Conservation (phyloP, 2,329 filamentous ascomycete species). For the Taxawa tesnikishii region DNA sequence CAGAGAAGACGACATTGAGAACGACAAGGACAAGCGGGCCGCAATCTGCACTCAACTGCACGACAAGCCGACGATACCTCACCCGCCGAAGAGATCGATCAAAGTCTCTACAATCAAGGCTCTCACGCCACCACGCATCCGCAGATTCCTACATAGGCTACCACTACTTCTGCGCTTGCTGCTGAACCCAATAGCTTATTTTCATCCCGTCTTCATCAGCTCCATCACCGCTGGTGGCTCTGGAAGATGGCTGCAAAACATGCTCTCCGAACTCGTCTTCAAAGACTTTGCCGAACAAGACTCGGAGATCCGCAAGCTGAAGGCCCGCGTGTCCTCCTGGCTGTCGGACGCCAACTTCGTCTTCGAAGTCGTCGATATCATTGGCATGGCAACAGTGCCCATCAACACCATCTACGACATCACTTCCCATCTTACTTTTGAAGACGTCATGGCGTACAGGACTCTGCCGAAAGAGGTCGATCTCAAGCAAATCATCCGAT, state of each 20-base stretch:
- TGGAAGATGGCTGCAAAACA: slow-evolving; percentile 35
- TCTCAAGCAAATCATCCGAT: slow-evolving; percentile 35
- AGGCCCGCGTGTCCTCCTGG: slow-evolving; percentile 35
- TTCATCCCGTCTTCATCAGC: slow-evolving; percentile 38
- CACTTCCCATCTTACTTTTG: slow-evolving; percentile 29
- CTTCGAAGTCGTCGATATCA: slow-evolving; percentile 33
- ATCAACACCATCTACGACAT: slow-evolving; percentile 38
- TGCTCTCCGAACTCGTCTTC: slow-evolving; percentile 38
- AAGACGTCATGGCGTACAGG: slow-evolving; percentile 38
- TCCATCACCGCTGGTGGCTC: slow-evolving; percentile 39
- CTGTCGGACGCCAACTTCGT: slow-evolving; percentile 41
- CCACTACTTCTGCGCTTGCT: slow-evolving; percentile 37
- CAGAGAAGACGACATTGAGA: slow-evolving; percentile 22
- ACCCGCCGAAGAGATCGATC: slow-evolving; percentile 37
- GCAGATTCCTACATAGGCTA: slow-evolving; percentile 35
- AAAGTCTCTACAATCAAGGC: slow-evolving; percentile 37
- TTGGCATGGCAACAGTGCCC: slow-evolving; percentile 34
- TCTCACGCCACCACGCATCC: slow-evolving; percentile 26
- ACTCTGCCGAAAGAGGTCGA: slow-evolving; percentile 28
- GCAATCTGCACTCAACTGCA: slow-evolving; percentile 39
- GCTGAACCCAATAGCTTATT: slow-evolving; percentile 37
- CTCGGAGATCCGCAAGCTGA: slow-evolving; percentile 32
- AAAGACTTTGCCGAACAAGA: slow-evolving; percentile 32
- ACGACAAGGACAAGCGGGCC: slow-evolving; percentile 34
- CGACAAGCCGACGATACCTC: slow-evolving; percentile 33